These are phyloP conservation scores for Diphasiastrum complanatum DNA, from an alignment of 83 land plant genomes.

Conservation along the genomic window DNA sequence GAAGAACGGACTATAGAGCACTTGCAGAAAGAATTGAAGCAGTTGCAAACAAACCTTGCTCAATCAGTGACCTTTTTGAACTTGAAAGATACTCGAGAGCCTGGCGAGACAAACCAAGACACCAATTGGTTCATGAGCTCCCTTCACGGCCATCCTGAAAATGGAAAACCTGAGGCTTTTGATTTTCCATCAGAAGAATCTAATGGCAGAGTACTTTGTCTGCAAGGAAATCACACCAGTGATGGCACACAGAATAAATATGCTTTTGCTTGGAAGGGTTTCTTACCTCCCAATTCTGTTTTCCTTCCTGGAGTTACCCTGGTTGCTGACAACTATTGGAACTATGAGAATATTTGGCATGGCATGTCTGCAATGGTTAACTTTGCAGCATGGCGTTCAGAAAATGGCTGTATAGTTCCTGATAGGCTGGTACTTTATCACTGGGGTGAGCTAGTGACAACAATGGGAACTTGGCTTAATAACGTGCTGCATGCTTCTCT, in stretches of 20 bases:
- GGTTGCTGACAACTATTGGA: constrained; percentile 5
- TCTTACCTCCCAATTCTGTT: background rate
- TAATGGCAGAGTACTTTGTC: constrained; percentile 9
- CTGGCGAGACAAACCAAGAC: background rate
- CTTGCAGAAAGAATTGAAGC: background rate
- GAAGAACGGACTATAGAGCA: no score
- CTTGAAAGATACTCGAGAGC: background rate
- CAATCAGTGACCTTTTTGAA: background rate
- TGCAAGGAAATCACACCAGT: constrained; percentile 2
- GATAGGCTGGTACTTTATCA: constrained; percentile 1
- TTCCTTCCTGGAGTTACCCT: constrained; percentile 5
- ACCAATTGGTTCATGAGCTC: background rate
- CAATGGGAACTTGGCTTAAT: constrained; percentile 1
- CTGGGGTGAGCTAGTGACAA: background rate
- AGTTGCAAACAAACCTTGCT: background rate
- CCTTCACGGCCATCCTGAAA: background rate
- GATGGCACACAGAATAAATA: constrained; percentile 5
- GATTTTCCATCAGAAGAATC: constrained; percentile 3
- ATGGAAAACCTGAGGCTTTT: background rate
- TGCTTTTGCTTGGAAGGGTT: constrained; percentile 10
- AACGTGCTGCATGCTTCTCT: constrained; percentile 5
- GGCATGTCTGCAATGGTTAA: constrained; percentile 3
- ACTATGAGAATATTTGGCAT: constrained; percentile 5
- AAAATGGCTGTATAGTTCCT: constrained; percentile 2
- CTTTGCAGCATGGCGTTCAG: constrained; percentile 3